Conservation (phyloP, 306 rosid genomes). For the Sphenostylis stenocarpa region DNA sequence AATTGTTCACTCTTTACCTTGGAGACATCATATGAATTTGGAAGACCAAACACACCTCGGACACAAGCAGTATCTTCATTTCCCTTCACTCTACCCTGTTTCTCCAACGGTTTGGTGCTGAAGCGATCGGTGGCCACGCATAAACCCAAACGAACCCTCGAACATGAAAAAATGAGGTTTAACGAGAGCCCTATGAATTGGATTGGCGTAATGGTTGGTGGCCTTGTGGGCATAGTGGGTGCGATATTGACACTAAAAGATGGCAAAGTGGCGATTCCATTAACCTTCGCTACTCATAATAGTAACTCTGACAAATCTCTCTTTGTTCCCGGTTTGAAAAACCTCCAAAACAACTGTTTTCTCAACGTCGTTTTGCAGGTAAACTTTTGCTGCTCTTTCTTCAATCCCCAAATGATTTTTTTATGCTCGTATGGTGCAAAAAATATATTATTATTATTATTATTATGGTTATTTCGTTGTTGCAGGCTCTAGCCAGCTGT, state of each 20-base stretch:
- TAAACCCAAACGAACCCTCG: background rate
- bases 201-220: slow-evolving; percentile 44
- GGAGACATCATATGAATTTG: too few species aligned
- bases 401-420: background rate
- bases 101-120: too few species aligned
- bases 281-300: slow-evolving; percentile 10
- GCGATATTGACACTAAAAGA: slow-evolving; percentile 46
- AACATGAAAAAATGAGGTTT: slow-evolving; percentile 9
- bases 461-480: background rate
- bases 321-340: slow-evolving; percentile 74
- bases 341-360: slow-evolving; percentile 79
- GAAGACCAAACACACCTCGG: too few species aligned
- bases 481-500: slow-evolving; percentile 88
- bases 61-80: too few species aligned
- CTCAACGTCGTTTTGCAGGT: slow-evolving; percentile 92
- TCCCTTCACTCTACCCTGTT: too few species aligned
- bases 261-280: slow-evolving; percentile 38
- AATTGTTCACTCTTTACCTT: too few species aligned
- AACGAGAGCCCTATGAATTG: slow-evolving; percentile 28
- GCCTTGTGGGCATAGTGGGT: slow-evolving; percentile 52
- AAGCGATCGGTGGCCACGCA: too few species aligned
- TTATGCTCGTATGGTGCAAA: background rate
- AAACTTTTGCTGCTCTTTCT: background rate
- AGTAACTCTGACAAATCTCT: slow-evolving; percentile 26
- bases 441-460: background rate